Base-by-base conservation (phyloP, 2,329 filamentous ascomycete genomes). In the Fusarium praegraminearum region DNA sequence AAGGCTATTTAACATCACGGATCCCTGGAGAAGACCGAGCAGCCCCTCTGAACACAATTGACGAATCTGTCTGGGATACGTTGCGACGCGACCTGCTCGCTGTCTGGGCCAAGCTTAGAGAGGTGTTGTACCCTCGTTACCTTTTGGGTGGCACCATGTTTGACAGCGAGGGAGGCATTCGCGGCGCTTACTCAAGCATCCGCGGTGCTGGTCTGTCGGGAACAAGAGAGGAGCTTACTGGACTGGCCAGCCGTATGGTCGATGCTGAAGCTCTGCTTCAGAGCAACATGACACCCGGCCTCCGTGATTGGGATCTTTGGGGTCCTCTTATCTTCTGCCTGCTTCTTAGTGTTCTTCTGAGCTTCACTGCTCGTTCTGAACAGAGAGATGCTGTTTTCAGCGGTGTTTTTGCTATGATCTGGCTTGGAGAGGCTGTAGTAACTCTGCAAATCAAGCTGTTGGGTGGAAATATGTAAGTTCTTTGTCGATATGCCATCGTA, bases 261-360 rank as follows among this genome's bases (percentile, higher is more conserved):
- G 89, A 91, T 78, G 80, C 88, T n/a, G 89, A 91, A 78, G 79
- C 83, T 40, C 78, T 91, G 71, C 81, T 90, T 40, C 85, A 87
- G 78, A 89, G 86, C 72, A 87, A 88, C 77, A 97, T 98, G 93
- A 95, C 91, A 71, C 92, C 97, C 53, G 94, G 94, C 1, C 82
- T 98, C 76, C 86, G 95, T 67, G 94, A 99, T 82, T 99, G 96
- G 96, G 96, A 99, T 85, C 87, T 99, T 53, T 99, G 96, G 96
- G 96, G 96, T 0, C 96, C 96, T 36, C 84, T 99, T 59, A 90
- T 99, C 70, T 99, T 99, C 83, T 98, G 95, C 76, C 83, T 99
- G 71, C 83, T 97, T 62, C 84, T 99, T 62, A 95, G 93, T 72
- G 86, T 97, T 80, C 89, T 99, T 74, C 84, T 99, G 62, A 97